These are phyloP conservation scores for Cladochytrium replicatum DNA, from an alignment of 192 early-diverging fungal genomes.

Conservation along the genomic window DNA sequence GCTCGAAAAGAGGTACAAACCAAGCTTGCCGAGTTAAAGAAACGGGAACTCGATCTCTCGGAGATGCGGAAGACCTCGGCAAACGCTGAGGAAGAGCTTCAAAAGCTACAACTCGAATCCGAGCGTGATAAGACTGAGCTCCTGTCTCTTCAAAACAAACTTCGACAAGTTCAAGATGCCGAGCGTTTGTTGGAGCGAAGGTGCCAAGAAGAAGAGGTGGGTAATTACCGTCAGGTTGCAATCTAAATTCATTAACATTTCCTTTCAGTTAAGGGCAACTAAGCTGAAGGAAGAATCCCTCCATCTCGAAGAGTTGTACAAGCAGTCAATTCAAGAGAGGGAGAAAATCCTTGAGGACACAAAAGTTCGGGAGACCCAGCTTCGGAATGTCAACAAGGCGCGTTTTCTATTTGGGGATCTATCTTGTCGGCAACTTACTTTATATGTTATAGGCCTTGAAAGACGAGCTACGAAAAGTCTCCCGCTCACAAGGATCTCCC, in stretches of 20 bases:
- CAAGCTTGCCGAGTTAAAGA: constrained; percentile 28
- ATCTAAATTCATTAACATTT: constrained; percentile 5
- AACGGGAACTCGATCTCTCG: constrained; percentile 41
- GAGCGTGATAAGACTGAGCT: constrained; percentile 34
- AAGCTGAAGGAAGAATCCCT: constrained; percentile 27
- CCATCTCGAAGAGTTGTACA: constrained; percentile 11
- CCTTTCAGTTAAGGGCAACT: constrained; percentile 29
- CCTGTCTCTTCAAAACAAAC: constrained; percentile 16
- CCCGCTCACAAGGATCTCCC: constrained; percentile 16
- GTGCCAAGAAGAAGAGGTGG: constrained; percentile 26
- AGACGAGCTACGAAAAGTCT: constrained; percentile 67
- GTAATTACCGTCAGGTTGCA: constrained; percentile 22
- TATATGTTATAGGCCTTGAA: constrained; percentile 49
- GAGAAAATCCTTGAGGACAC: constrained; percentile 56
- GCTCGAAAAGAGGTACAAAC: constrained; percentile 11
- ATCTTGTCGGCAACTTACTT: not conserved
- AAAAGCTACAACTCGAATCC: constrained; percentile 35
- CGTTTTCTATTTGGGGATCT: not conserved
- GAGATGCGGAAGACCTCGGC: constrained; percentile 34
- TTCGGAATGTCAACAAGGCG: constrained; percentile 68
- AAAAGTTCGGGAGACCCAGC: constrained; percentile 53
- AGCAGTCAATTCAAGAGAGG: constrained; percentile 11
- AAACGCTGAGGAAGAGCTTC: constrained; percentile 38
- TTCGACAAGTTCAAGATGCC: no score
- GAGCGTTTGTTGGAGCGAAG: no score